Percentiles rank a stretch among this genome's conserved stretches.
phyloP scores from a whole-genome alignment of 805 yeast species.

The Candida anglica region DNA sequence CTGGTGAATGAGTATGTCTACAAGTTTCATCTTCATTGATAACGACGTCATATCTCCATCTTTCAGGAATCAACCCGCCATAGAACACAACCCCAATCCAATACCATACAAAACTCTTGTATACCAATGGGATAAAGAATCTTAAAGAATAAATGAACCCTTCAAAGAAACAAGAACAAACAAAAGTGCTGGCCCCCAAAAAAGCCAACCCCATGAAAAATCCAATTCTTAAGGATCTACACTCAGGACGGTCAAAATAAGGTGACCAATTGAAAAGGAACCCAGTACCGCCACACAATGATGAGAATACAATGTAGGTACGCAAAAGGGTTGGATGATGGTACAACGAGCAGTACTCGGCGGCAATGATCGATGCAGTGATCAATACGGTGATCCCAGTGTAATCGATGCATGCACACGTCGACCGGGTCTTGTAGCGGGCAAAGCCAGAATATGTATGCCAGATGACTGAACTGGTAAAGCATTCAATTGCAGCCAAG shows the following conservation, averaged over 20 bases:
- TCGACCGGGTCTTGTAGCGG: conserved; percentile 53
- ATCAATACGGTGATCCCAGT: conserved; percentile 90
- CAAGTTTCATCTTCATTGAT: conserved; percentile 40
- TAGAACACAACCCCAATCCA: conserved; percentile 80
- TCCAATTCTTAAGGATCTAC: conserved; percentile 70
- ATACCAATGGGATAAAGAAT: conserved; percentile 62
- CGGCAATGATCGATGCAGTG: conserved; percentile 82
- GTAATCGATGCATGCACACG: conserved; percentile 91
- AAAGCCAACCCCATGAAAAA: conserved; percentile 78
- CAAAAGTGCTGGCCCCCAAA: conserved; percentile 66
- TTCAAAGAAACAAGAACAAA: conserved; percentile 49
- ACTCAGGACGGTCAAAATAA: conserved; percentile 81
- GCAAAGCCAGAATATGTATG: conserved; percentile 87
- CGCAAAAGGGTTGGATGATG: conserved; percentile 48
- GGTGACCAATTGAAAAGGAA: conserved; percentile 89
- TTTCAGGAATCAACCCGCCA: conserved; percentile 85
- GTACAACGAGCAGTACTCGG: conserved; percentile 76
- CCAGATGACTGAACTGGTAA: conserved; percentile 80
- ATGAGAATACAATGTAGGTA: conserved; percentile 56
- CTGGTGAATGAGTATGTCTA: conserved; percentile 19
- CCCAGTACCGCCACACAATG: conserved; percentile 67
- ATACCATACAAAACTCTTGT: conserved; percentile 72
- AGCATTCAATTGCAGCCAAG: conserved; percentile 70
- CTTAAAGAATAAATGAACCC: conserved; percentile 50
- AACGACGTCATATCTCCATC: conserved; percentile 70